Percentiles rank a stretch among this genome's conserved stretches.
Conservation (phyloP, 2,329 filamentous ascomycete genomes). For the Microsporum audouinii region DNA sequence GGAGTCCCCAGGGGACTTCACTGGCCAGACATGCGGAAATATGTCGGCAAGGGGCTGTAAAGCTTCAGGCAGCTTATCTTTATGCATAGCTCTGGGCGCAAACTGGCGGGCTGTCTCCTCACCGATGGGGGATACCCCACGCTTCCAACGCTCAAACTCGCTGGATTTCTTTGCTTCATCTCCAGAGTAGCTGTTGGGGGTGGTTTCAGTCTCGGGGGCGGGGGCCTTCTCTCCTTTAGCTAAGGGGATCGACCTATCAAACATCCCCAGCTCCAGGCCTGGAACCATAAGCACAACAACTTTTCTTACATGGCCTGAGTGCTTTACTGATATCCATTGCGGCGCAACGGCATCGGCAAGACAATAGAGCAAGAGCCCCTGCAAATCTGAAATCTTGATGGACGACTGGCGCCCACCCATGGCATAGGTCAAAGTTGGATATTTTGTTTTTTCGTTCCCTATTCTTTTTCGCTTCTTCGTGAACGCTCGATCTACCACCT, state of each 20-base stretch:
- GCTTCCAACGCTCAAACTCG: slow-evolving; percentile 30
- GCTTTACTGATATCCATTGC: slow-evolving; percentile 52
- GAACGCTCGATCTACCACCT: slow-evolving; percentile 13
- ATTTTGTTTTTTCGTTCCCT: slow-evolving; percentile 37
- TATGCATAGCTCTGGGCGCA: slow-evolving; percentile 24
- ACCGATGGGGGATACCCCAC: slow-evolving; percentile 23
- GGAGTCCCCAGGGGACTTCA: slow-evolving; percentile 77
- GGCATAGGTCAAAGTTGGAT: slow-evolving; percentile 43
- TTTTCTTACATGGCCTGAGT: slow-evolving; percentile 50
- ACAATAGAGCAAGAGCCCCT: slow-evolving; percentile 48
- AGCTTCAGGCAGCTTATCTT: slow-evolving; percentile 33
- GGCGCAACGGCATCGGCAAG: slow-evolving; percentile 51
- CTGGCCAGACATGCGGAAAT: slow-evolving; percentile 80
- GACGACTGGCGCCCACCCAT: slow-evolving; percentile 44
- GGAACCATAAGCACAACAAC: slow-evolving; percentile 87
- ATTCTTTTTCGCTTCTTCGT: slow-evolving; percentile 26
- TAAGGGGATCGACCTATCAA: slow-evolving; percentile 46
- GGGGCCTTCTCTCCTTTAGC: background rate
- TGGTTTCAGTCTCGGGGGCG: background rate
- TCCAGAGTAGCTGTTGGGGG: background rate
- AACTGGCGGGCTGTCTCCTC: slow-evolving; percentile 24
- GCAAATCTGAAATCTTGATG: slow-evolving; percentile 48
- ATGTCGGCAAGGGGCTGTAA: slow-evolving; percentile 63
- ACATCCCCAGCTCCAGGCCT: slow-evolving; percentile 82
- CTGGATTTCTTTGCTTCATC: slow-evolving; percentile 10